These are phyloP conservation scores for Tarenaya hassleriana DNA, from an alignment of 345 rosid genomes.

Conservation along the genomic window DNA sequence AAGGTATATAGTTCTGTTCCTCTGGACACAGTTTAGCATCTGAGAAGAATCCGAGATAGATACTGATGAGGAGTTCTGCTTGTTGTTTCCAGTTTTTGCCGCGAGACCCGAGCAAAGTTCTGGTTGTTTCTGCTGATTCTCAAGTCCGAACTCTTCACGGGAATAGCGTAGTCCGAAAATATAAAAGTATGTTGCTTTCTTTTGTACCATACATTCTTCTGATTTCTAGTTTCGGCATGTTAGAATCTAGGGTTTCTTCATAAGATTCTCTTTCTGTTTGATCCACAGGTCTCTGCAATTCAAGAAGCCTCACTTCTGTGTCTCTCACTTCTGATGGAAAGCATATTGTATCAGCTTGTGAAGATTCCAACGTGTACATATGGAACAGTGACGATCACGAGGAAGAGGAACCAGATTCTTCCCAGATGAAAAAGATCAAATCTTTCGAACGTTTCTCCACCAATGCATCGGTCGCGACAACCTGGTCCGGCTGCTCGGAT, in stretches of 20 bases:
- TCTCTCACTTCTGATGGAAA: slow-evolving; percentile 69
- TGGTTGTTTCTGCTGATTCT: slow-evolving; percentile 82
- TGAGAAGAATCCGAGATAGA: slow-evolving; percentile 10
- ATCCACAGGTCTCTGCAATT: slow-evolving; percentile 39
- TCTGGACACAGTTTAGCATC: not conserved
- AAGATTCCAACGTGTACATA: slow-evolving; percentile 64
- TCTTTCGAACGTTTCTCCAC: slow-evolving; percentile 70
- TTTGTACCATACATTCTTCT: not conserved
- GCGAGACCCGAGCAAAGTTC: slow-evolving; percentile 59
- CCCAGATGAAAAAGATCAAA: slow-evolving; percentile 41
- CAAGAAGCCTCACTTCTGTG: slow-evolving; percentile 54
- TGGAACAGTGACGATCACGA: slow-evolving; percentile 49
- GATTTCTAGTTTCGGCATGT: slow-evolving; percentile 9
- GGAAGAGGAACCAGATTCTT: slow-evolving; percentile 25
- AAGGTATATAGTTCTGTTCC: slow-evolving; percentile 39
- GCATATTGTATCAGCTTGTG: slow-evolving; percentile 71
- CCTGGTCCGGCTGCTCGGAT: slow-evolving; percentile 58
- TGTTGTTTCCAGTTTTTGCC: slow-evolving; percentile 53
- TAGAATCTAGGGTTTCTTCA: too few relatives aligned
- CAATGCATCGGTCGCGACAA: slow-evolving; percentile 69
- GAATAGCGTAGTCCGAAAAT: slow-evolving; percentile 51
- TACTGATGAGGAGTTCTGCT: not conserved
- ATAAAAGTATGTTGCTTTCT: slow-evolving; percentile 42
- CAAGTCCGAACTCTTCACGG: slow-evolving; percentile 79
- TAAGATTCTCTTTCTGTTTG: slow-evolving; percentile 7